phyloP scores from a whole-genome alignment of 2,329 filamentous ascomycete genomes.

The Sarocladium kiliense region DNA sequence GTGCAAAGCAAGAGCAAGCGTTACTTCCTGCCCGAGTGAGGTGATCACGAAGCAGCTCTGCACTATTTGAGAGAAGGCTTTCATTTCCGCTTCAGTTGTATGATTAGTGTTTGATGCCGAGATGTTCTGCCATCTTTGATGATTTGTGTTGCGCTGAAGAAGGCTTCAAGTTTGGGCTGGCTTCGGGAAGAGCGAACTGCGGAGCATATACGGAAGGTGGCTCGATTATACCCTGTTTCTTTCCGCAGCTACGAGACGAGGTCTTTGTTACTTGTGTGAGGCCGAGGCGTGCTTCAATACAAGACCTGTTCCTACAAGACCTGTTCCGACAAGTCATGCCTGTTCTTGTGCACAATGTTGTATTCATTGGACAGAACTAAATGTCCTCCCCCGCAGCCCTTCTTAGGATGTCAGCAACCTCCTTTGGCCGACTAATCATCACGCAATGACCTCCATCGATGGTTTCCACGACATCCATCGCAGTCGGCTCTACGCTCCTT shows the following conservation, averaged over 20 bases:
- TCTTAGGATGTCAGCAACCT: not conserved
- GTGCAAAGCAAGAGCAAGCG: constrained; percentile 62
- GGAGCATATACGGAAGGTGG: not conserved
- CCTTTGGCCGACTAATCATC: not conserved
- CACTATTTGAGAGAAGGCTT: not conserved
- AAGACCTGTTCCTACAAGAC: not conserved
- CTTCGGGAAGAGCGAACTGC: not conserved
- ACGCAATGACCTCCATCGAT: not conserved
- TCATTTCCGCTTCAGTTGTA: not conserved
- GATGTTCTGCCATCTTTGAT: not conserved
- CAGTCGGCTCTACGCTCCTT: not conserved
- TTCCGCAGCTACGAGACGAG: not conserved
- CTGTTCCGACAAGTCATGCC: too few relatives aligned
- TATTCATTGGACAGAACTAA: too few relatives aligned
- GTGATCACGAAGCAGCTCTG: not conserved
- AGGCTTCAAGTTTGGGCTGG: not conserved
- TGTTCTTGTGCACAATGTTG: too few relatives aligned
- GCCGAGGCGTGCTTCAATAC: not conserved
- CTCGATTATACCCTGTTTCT: constrained; percentile 6
- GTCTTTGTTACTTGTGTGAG: not conserved
- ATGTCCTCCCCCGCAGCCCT: not conserved
- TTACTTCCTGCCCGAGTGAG: constrained; percentile 64
- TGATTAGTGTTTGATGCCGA: not conserved
- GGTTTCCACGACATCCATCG: not conserved
- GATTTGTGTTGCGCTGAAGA: not conserved